Evolutionary conservation across 441 rosid species (phyloP).

Genomic region (Biscutella auriculata): DNA sequence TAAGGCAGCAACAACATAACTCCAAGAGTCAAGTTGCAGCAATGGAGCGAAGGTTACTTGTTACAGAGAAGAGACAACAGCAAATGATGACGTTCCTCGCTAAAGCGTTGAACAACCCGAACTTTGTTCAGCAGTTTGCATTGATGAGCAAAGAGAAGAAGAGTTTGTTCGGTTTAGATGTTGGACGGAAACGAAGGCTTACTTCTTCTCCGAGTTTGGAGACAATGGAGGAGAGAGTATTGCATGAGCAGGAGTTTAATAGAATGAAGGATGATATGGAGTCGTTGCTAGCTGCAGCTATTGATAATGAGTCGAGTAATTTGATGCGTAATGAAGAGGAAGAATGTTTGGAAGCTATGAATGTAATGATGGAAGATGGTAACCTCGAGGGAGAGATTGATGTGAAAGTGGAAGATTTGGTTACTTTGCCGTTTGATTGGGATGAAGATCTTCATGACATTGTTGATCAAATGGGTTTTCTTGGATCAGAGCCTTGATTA

Average conservation of each 20-base stretch:
- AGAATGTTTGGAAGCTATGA: conserved; percentile 15
- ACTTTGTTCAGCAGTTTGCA: conserved; percentile 37
- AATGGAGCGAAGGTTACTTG: conserved; percentile 39
- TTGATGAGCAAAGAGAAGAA: conserved; percentile 29
- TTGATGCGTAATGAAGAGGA: conserved; percentile 17
- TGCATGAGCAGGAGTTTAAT: conserved; percentile 9
- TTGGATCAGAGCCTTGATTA: conserved; percentile 35
- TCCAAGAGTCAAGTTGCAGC: conserved; percentile 37
- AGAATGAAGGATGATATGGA: conserved; percentile 34
- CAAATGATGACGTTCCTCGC: conserved; percentile 69
- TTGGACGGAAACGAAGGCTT: conserved; percentile 51
- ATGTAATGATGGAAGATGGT: conserved; percentile 34
- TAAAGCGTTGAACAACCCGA: conserved; percentile 46
- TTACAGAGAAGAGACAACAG: conserved; percentile 59
- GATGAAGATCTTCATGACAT: conserved; percentile 37
- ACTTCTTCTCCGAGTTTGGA: conserved; percentile 40
- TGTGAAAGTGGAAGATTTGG: conserved; percentile 45
- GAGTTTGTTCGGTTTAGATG: conserved; percentile 25
- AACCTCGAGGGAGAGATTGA: conserved; percentile 22
- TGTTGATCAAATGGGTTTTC: conserved; percentile 55
- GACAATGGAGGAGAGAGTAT: conserved; percentile 29
- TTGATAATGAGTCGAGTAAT: conserved; percentile 36
- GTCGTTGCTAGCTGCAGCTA: conserved; percentile 30
- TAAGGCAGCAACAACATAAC: conserved; percentile 63
- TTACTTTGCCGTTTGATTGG: conserved; percentile 29